Evolutionary conservation across 163 green algal genomes (phyloP).

Genomic region (Chlamydomonas reinhardtii): DNA sequence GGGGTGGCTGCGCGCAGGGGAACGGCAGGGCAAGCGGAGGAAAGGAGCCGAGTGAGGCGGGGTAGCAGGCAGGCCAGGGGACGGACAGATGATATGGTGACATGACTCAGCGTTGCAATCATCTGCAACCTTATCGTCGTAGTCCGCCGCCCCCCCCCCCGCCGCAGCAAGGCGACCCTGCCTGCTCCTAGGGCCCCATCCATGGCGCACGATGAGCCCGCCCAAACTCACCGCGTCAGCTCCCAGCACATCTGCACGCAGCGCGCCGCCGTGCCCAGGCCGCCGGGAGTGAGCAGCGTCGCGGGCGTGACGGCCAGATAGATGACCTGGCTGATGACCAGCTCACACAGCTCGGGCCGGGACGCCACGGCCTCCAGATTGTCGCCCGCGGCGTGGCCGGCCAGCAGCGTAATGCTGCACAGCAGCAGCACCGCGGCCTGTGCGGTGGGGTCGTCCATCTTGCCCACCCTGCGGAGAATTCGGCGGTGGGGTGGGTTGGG

Average conservation of each 20-base stretch:
- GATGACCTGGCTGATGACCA: slow-evolving; percentile 8
- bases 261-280: slow-evolving; percentile 27
- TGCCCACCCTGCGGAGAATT: not conserved
- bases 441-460: slow-evolving; percentile 3
- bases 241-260: slow-evolving; percentile 41
- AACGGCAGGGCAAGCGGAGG: too few relatives aligned
- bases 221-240: slow-evolving; percentile 5
- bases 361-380: slow-evolving; percentile 12
- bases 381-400: not conserved
- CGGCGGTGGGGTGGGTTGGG: not conserved
- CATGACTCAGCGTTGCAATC: too few relatives aligned
- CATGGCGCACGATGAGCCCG: too few relatives aligned
- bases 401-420: not conserved
- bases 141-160: too few relatives aligned
- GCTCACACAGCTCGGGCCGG: not conserved
- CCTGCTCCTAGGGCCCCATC: too few relatives aligned
- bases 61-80: too few relatives aligned
- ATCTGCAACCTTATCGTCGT: too few relatives aligned
- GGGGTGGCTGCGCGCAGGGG: too few relatives aligned
- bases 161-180: too few relatives aligned
- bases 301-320: not conserved
- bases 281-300: not conserved
- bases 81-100: too few relatives aligned
- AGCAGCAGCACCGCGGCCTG: slow-evolving; percentile 28
- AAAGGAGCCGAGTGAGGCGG: too few relatives aligned